Evolutionary conservation across 1,284 basidiomycete species (phyloP).

Genomic region (Hemileia vastatrix): DNA sequence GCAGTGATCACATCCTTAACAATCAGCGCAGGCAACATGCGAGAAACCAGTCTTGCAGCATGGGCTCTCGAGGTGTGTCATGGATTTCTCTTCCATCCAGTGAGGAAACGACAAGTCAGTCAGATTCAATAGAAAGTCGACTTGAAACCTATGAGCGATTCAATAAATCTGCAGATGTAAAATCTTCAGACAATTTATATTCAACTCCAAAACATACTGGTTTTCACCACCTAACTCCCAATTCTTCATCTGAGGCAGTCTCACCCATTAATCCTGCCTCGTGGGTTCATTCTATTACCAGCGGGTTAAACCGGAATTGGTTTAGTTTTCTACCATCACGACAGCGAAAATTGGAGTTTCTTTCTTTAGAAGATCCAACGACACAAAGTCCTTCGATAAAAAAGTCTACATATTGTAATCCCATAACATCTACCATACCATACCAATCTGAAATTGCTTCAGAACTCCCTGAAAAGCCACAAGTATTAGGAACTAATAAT

Average conservation of each 20-base stretch:
- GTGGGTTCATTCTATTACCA: no score
- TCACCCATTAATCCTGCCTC: background rate
- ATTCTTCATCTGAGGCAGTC: background rate
- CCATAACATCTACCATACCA: background rate
- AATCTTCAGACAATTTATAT: slow-evolving; percentile 1
- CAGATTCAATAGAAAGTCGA: slow-evolving; percentile 10
- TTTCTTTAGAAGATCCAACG: slow-evolving; percentile 6
- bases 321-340: background rate
- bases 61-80: slow-evolving; percentile 32
- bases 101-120: background rate
- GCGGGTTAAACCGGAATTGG: slow-evolving; percentile 9
- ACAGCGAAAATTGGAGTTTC: background rate
- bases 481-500: slow-evolving; percentile 1
- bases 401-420: background rate
- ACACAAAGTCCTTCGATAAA: slow-evolving; percentile 2
- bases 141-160: background rate
- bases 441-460: no score
- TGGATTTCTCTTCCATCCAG: slow-evolving; percentile 38
- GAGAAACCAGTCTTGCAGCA: slow-evolving; percentile 51
- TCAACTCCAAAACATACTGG: background rate
- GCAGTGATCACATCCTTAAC: slow-evolving; percentile 60
- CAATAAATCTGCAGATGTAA: slow-evolving; percentile 3
- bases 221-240: background rate
- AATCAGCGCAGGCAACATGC: slow-evolving; percentile 61
- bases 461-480: background rate